Evolutionary conservation across 1,139 yeast genomes (phyloP).

Genomic region (Pichia sp.): DNA sequence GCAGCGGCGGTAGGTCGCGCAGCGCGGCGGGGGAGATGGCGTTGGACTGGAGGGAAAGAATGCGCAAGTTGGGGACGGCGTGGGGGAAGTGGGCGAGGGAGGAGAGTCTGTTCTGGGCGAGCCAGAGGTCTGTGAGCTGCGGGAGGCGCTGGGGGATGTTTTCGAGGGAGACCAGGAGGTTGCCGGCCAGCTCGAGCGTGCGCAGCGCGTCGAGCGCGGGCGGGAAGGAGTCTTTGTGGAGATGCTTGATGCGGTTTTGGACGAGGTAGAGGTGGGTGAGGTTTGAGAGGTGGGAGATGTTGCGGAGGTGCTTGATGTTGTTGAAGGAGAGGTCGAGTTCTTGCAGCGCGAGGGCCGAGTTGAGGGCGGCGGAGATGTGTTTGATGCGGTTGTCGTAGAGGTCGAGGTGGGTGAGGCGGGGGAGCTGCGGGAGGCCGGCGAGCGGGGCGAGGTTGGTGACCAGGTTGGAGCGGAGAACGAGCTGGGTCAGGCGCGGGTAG

Average conservation of each 20-base stretch:
- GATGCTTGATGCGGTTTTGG: neutral
- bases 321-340: neutral
- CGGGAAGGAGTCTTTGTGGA: neutral
- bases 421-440: neutral
- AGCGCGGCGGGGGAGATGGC: neutral
- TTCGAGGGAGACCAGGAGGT: neutral
- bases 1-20: neutral
- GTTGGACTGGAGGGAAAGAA: neutral
- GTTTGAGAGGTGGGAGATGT: neutral
- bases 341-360: neutral
- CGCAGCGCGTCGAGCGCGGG: neutral
- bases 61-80: neutral
- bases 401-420: neutral
- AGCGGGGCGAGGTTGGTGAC: neutral
- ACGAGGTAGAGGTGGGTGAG: neutral
- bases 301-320: neutral
- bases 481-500: neutral
- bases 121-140: neutral
- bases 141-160: neutral
- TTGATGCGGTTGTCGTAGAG: neutral
- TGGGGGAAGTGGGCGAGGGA: neutral
- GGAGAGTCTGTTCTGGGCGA: neutral
- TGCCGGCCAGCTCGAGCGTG: neutral
- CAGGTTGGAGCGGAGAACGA: neutral
- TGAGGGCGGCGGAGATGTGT: neutral